Percentiles rank a stretch among this genome's conserved stretches.
phyloP scores from a whole-genome alignment of 2,329 filamentous ascomycete species.

The Colletotrichum brevisporum region DNA sequence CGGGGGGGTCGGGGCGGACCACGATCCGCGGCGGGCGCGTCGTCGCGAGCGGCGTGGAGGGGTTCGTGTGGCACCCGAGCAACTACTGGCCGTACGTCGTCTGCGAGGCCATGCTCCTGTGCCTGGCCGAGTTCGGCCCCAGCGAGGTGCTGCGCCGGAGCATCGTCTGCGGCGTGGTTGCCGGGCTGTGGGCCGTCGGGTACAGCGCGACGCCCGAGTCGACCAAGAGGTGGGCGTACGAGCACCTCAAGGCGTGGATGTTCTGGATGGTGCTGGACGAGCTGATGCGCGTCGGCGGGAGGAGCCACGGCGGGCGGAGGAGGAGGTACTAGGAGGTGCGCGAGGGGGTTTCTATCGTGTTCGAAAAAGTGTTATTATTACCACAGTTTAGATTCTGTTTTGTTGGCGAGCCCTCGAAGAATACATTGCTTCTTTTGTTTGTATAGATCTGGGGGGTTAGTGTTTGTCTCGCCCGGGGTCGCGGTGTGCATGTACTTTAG shows the following conservation, averaged over 20 bases:
- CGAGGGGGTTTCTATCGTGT: no score
- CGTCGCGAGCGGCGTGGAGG: constrained; percentile 1
- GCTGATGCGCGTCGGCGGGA: constrained; percentile 40
- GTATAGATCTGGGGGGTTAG: no score
- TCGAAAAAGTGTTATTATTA: no score
- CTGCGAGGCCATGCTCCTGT: constrained; percentile 42
- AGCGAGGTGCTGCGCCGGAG: constrained; percentile 41
- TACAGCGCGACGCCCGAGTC: constrained; percentile 42
- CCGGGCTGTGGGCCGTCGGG: constrained; percentile 42
- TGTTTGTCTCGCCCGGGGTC: no score
- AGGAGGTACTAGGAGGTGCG: constrained; percentile 9
- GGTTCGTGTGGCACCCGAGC: constrained; percentile 42
- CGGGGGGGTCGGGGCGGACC: constrained; percentile 14
- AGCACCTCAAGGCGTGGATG: constrained; percentile 42
- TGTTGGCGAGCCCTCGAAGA: no score
- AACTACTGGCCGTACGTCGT: constrained; percentile 43
- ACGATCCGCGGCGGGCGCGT: constrained; percentile 41
- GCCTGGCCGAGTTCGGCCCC: constrained; percentile 43
- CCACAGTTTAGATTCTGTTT: no score
- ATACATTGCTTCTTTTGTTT: no score
- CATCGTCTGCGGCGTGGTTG: constrained; percentile 40
- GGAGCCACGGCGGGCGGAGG: constrained; percentile 22
- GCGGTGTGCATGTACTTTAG: no score
- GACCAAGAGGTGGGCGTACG: constrained; percentile 42
- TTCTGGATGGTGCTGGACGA: constrained; percentile 42